A percentile compares a stretch with the other conserved stretches of the same genome.
Evolutionary conservation across 2,329 filamentous ascomycete species (phyloP).

Genomic region (Phyllosticta paracitricarpa): DNA sequence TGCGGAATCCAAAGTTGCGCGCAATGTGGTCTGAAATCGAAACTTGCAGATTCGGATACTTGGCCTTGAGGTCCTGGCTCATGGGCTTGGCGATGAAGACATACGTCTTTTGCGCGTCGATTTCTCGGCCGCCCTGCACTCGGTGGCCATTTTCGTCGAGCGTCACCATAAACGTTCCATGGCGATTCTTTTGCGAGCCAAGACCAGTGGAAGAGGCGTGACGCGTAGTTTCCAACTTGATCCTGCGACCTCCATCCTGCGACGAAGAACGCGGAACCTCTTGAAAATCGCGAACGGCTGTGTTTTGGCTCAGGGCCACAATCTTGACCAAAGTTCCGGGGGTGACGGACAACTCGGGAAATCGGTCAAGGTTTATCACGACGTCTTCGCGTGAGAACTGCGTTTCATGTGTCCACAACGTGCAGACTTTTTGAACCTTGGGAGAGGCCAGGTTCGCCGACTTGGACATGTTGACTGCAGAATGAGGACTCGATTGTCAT

Average conservation of each 20-base stretch:
- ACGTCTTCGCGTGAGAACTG: constrained; percentile 69
- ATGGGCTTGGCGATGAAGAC: constrained; percentile 28
- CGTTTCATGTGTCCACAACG: constrained; percentile 57
- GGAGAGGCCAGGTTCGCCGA: constrained; percentile 17
- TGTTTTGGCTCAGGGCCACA: constrained; percentile 47
- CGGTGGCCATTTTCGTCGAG: constrained; percentile 29
- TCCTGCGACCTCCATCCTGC: constrained; percentile 20
- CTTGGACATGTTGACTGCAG: constrained; percentile 19
- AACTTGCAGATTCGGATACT: constrained; percentile 29
- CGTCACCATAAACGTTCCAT: constrained; percentile 22
- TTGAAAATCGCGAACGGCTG: constrained; percentile 35
- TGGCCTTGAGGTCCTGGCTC: constrained; percentile 27
- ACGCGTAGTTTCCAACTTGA: constrained; percentile 17
- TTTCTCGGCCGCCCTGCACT: constrained; percentile 22
- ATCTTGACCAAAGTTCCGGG: constrained; percentile 66
- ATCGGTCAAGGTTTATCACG: constrained; percentile 63
- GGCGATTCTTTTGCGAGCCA: constrained; percentile 17
- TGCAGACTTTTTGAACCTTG: constrained; percentile 34
- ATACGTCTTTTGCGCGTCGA: constrained; percentile 28
- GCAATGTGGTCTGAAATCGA: constrained; percentile 67
- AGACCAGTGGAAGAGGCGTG: constrained; percentile 14
- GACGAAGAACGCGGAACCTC: constrained; percentile 21
- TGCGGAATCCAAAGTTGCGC: constrained; percentile 70
- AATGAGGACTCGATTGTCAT: no score
- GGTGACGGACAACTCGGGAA: constrained; percentile 52